Percentiles rank a stretch among this genome's conserved stretches.
Evolutionary conservation across 176 grass and related monocot species (phyloP).

Genomic region (Echinochloa phyllopogon): DNA sequence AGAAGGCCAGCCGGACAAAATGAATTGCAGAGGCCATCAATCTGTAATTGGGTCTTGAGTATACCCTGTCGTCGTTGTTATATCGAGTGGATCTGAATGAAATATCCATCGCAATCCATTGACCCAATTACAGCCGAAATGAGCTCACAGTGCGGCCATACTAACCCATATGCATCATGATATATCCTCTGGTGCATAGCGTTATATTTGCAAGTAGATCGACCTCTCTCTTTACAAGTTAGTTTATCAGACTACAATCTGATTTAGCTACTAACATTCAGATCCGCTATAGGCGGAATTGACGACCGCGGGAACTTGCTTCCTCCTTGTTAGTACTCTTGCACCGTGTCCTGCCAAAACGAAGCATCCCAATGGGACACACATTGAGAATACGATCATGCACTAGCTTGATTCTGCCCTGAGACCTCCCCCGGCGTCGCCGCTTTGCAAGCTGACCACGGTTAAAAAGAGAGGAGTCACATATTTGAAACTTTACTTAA

Average conservation of each 20-base stretch:
- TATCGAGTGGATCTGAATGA: conserved; percentile 55
- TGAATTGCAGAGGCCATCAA: conserved; percentile 22
- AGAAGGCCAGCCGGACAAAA: conserved; percentile 36
- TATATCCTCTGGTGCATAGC: neutral
- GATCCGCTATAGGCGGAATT: neutral
- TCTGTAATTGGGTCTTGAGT: conserved; percentile 15
- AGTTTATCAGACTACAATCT: conserved; percentile 12
- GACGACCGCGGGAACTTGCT: neutral
- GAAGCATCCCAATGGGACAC: neutral
- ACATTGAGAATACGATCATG: neutral
- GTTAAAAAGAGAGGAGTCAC: conserved; percentile 11
- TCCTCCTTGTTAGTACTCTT: conserved; percentile 1
- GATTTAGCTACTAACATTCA: conserved; percentile 9
- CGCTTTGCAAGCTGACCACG: conserved; percentile 12
- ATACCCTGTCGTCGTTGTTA: conserved; percentile 1
- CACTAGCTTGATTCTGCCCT: conserved; percentile 46
- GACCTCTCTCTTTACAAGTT: neutral
- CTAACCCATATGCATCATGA: neutral
- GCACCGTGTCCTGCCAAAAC: neutral
- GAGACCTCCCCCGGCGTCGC: neutral
- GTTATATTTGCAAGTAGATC: neutral
- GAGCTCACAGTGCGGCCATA: too few relatives aligned
- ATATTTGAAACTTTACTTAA: neutral
- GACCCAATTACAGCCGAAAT: too few relatives aligned
- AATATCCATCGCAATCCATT: neutral